Evolutionary conservation across 2,329 filamentous ascomycete genomes (phyloP), one percentile per base, ranked within the genome.

Genomic region (Pseudogymnoascus sp.): DNA sequence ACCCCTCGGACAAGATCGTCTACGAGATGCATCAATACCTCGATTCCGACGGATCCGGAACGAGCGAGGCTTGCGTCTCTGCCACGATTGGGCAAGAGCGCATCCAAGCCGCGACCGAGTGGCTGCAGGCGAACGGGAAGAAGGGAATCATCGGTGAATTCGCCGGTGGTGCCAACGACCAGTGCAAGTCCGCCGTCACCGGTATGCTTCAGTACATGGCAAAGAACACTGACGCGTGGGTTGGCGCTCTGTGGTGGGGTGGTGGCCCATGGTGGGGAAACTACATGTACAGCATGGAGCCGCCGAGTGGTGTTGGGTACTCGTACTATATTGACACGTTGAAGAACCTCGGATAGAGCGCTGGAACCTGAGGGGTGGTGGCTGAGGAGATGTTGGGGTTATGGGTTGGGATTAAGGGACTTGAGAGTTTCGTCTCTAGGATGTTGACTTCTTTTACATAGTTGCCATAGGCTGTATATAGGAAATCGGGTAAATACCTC

Each of bases 21-120:
- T 84, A 81, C 72, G 80, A 84, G 68, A 84, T 84, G 82, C 82
- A 84, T 71, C 82, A 84, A 72, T 84, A 84, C 67, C 80, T 84
- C 56, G 82, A 84, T 71, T 73, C 72, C 0, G 81, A 84, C 64
- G 77, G 79, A 60, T 79, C 77, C 3, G 82, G 82, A 7, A 82
- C 80, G 0, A 73, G 72, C 9, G 73, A 72, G 3, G 72, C 73
- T 18, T 84, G 82, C 67, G 80, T 83, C 16, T 77, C 70, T 65
- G 65, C 70, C 3, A 83, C 80, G 2, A 80, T 84, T 64, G 79
- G 82, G 63, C 69, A 71, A 28, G 78, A 83, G 68, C 75, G 82
- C 3, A 72, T 84, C 14, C 63, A 73, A 28, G 75, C 71, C 2
- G 82, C 82, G 0, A 84, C 82, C 0, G 66, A 76, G 62, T 84